Evolutionary conservation across 73 alveolate species (phyloP).

Genomic region (Vitrella brassicaformis): DNA sequence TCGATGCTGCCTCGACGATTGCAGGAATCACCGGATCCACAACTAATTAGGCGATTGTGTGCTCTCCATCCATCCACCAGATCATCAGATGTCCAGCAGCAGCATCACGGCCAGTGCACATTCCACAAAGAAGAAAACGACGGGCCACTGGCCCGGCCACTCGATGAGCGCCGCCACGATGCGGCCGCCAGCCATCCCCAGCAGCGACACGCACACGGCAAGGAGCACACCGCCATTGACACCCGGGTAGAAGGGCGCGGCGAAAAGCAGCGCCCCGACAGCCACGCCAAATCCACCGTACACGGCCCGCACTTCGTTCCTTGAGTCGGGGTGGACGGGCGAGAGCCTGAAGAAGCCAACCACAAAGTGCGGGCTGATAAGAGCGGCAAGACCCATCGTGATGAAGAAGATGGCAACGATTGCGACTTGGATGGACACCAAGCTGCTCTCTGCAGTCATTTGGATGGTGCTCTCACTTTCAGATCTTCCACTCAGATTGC

Average conservation of each 20-base stretch:
- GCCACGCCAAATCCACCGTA: slow-evolving; percentile 3
- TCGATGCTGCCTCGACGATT: no score
- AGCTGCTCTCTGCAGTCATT: no score
- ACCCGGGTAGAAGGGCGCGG: not conserved
- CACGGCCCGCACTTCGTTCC: slow-evolving; percentile 2
- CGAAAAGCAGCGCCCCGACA: not conserved
- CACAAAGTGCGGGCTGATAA: not conserved
- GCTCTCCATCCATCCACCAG: no score
- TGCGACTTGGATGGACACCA: no score
- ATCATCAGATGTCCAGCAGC: no score
- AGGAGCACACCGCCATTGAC: not conserved
- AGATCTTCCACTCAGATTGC: no score
- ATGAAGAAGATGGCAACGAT: not conserved
- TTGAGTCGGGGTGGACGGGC: not conserved
- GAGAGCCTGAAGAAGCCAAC: not conserved
- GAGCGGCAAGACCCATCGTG: not conserved
- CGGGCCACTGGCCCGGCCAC: not conserved
- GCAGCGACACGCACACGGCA: not conserved
- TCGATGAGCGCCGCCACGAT: not conserved
- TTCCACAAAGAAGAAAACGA: not conserved
- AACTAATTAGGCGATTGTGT: no score
- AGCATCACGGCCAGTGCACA: not conserved
- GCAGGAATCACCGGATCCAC: no score
- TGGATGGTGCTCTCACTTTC: no score
- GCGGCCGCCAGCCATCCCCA: not conserved